Percentiles rank a stretch among this genome's conserved stretches.
Evolutionary conservation across 176 grass and related monocot genomes (phyloP).

Genomic region (Paspalum vaginatum): DNA sequence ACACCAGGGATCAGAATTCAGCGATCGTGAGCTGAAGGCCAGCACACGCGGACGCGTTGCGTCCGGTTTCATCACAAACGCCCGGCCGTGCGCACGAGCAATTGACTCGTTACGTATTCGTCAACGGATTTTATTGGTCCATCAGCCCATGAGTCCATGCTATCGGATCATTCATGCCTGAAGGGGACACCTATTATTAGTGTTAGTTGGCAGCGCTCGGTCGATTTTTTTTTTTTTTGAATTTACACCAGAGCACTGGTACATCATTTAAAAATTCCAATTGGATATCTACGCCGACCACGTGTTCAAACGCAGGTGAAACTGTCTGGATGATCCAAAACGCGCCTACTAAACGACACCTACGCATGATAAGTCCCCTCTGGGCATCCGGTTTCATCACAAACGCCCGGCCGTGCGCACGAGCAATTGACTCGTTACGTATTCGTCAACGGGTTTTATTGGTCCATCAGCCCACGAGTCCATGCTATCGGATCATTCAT

Average conservation of each 20-base stretch:
- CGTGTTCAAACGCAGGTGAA: no score
- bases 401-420: neutral
- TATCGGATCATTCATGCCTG: neutral
- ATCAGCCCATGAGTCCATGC: neutral
- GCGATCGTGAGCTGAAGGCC: neutral
- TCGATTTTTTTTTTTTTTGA: no score
- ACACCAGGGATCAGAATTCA: no score
- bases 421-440: neutral
- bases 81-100: neutral
- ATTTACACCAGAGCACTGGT: no score
- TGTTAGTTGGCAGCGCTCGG: slow-evolving; percentile 23
- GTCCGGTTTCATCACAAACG: neutral
- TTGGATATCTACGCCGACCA: no score
- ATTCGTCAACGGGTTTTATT: neutral
- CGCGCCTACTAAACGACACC: no score
- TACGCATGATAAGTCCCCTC: no score
- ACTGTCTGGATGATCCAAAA: no score
- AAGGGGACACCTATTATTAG: neutral
- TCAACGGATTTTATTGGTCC: neutral
- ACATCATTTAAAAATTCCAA: no score
- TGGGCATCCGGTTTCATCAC: no score
- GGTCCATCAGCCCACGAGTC: neutral
- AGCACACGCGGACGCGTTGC: neutral
- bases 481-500: neutral
- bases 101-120: neutral